phyloP scores from a whole-genome alignment of 257 asterid genomes.

The Apocynum venetum region DNA sequence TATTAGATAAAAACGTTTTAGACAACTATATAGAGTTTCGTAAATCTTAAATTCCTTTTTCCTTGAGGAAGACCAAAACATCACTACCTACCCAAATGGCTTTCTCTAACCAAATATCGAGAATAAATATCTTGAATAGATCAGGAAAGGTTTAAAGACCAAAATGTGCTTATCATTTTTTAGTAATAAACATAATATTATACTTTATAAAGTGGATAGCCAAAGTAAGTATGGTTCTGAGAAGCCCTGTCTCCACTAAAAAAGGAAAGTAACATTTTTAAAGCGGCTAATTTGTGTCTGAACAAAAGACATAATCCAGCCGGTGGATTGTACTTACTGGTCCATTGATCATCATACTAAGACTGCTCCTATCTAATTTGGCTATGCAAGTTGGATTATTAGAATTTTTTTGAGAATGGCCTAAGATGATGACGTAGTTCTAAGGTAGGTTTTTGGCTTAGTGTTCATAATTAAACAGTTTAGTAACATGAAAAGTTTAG shows the following conservation, averaged over 20 bases:
- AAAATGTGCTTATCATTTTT: not conserved
- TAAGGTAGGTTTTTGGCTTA: not conserved
- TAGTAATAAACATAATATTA: constrained; percentile 11
- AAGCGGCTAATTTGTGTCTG: not conserved
- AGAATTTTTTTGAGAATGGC: no score
- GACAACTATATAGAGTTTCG: no score
- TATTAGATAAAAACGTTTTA: no score
- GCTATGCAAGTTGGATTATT: not conserved
- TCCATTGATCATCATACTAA: not conserved
- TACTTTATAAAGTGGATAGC: constrained; percentile 1
- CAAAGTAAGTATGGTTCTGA: not conserved
- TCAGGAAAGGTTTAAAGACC: not conserved
- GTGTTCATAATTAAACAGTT: not conserved
- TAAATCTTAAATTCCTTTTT: no score
- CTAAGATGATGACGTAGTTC: constrained; percentile 5
- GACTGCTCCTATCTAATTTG: not conserved
- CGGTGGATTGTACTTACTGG: not conserved
- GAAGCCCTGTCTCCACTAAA: constrained; percentile 9
- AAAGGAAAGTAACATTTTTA: constrained; percentile 2
- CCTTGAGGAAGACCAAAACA: no score
- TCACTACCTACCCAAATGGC: not conserved
- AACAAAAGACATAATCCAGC: not conserved
- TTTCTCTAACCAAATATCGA: not conserved
- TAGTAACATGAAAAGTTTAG: not conserved
- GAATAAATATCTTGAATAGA: not conserved